These are phyloP conservation scores for Colletotrichum sublineola DNA, from an alignment of 2,329 filamentous ascomycete species.

Conservation along the genomic window DNA sequence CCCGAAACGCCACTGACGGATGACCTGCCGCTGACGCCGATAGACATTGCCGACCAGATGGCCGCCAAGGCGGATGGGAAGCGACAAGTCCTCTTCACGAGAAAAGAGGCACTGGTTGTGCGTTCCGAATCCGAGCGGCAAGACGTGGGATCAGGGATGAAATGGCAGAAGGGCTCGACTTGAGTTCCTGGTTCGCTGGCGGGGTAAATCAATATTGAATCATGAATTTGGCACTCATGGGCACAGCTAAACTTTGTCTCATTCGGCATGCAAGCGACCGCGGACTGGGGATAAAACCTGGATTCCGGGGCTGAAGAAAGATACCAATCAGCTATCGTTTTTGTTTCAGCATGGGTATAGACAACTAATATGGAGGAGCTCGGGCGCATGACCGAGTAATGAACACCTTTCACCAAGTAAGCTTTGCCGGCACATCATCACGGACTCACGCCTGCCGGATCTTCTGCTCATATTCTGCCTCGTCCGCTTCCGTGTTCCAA, in stretches of 20 bases:
- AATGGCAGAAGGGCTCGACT: slow-evolving; percentile 17
- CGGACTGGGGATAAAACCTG: background rate
- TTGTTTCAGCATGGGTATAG: slow-evolving; percentile 29
- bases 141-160: slow-evolving; percentile 7
- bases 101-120: background rate
- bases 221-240: background rate
- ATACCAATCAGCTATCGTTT: slow-evolving; percentile 8
- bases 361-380: background rate
- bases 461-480: background rate
- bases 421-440: slow-evolving; percentile 4
- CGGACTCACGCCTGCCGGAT: background rate
- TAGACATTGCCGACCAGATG: slow-evolving; percentile 38
- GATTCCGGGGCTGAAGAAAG: background rate
- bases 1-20: background rate
- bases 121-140: slow-evolving; percentile 23
- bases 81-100: slow-evolving; percentile 26
- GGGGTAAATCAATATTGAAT: background rate
- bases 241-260: background rate
- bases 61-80: slow-evolving; percentile 35
- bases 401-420: background rate
- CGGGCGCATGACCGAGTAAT: slow-evolving; percentile 21
- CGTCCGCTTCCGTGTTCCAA: slow-evolving; percentile 23
- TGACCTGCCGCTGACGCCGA: slow-evolving; percentile 25
- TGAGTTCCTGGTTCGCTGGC: slow-evolving; percentile 1
- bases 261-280: slow-evolving; percentile 22